These are phyloP conservation scores for Raddia guianensis DNA, from an alignment of 176 grass and related monocot genomes.

Conservation along the genomic window DNA sequence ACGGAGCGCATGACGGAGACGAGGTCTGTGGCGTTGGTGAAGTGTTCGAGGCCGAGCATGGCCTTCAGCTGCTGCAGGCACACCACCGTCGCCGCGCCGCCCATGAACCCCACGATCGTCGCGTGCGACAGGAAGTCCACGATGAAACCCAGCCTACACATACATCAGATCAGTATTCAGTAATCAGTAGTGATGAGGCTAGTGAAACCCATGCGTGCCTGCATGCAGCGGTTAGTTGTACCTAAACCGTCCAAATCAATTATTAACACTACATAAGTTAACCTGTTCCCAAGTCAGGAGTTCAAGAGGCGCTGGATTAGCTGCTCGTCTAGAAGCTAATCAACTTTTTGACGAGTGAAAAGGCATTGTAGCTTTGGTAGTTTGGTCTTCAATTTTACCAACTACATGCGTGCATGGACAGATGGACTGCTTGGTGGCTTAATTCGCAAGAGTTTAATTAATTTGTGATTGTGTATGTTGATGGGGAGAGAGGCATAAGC, in stretches of 20 bases:
- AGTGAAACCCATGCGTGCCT: background rate
- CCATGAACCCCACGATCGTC: constrained; percentile 97
- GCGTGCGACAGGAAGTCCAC: constrained; percentile 93
- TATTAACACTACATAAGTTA: background rate
- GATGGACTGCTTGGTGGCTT: background rate
- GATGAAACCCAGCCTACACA: constrained; percentile 79
- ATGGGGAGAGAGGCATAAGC: background rate
- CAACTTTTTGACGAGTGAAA: constrained; percentile 22
- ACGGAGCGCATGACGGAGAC: constrained; percentile 87
- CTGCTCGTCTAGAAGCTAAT: background rate
- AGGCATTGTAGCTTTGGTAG: background rate
- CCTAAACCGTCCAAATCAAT: background rate
- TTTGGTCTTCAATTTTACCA: background rate
- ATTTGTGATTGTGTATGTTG: background rate
- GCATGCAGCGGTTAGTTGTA: background rate
- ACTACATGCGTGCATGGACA: too few species aligned
- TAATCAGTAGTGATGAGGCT: too few species aligned
- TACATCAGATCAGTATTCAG: background rate
- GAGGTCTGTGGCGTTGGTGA: constrained; percentile 84
- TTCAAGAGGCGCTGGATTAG: background rate
- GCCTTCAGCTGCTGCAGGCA: constrained; percentile 96
- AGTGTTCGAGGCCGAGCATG: constrained; percentile 74
- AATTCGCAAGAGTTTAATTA: constrained; percentile 2
- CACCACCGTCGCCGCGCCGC: constrained; percentile 88
- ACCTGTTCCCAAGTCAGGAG: too few species aligned